A percentile compares a stretch with the other conserved stretches of the same genome.
Evolutionary conservation across 2,329 filamentous ascomycete genomes (phyloP).

Genomic region (Beauveria asiatica): DNA sequence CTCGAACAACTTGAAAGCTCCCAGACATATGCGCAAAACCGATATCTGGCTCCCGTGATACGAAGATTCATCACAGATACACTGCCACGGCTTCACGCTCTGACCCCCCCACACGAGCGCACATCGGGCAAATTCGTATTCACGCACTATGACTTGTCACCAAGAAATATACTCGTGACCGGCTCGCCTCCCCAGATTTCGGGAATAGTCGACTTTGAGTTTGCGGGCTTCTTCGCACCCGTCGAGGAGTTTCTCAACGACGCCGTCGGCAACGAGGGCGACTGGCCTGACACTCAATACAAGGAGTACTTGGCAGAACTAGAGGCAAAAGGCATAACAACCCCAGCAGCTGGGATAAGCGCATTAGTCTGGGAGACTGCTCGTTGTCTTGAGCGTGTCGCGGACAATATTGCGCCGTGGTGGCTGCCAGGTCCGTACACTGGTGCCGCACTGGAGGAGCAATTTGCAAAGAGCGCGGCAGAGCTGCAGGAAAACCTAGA

Average conservation of each 20-base stretch:
- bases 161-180: slow-evolving; percentile 16
- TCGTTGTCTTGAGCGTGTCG: slow-evolving; percentile 3
- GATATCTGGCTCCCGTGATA: neutral
- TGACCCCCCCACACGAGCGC: neutral
- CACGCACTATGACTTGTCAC: slow-evolving; percentile 18
- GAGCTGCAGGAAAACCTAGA: neutral
- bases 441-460: neutral
- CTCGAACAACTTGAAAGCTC: slow-evolving; percentile 7
- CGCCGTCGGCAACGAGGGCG: slow-evolving; percentile 5
- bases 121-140: slow-evolving; percentile 10
- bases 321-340: neutral
- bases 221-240: slow-evolving; percentile 17
- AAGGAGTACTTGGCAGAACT: neutral
- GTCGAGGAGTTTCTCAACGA: slow-evolving; percentile 16
- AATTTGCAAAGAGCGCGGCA: neutral
- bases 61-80: neutral
- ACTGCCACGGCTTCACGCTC: slow-evolving; percentile 12
- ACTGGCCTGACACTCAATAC: slow-evolving; percentile 4
- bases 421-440: slow-evolving; percentile 7
- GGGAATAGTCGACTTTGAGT: slow-evolving; percentile 19
- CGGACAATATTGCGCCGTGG: slow-evolving; percentile 12
- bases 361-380: neutral
- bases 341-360: neutral
- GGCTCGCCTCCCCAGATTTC: slow-evolving; percentile 13
- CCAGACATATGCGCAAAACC: slow-evolving; percentile 3